Conservation (phyloP, 169 alveolate genomes). For the Plasmodium adleri region DNA sequence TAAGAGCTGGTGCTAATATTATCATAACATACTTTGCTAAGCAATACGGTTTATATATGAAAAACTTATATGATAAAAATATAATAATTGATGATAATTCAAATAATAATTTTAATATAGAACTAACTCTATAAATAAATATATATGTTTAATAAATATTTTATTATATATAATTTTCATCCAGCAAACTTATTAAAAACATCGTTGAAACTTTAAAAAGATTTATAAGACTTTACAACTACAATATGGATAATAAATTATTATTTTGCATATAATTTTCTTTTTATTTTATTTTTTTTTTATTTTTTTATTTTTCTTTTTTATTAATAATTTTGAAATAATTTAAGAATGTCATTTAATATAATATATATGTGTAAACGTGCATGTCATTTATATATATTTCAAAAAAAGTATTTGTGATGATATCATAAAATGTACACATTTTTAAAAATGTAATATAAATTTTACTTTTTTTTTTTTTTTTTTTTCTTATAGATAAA, state of each 20-base stretch:
- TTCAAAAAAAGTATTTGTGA: too few species aligned
- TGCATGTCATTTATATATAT: neutral
- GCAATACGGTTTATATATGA: conserved; percentile 80
- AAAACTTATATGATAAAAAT: conserved; percentile 73
- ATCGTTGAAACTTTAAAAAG: too few species aligned
- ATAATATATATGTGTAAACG: neutral
- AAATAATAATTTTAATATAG: conserved; percentile 56
- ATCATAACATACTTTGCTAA: conserved; percentile 89
- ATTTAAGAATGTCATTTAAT: too few species aligned
- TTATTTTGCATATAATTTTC: too few species aligned
- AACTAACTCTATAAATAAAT: conserved; percentile 22
- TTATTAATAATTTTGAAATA: too few species aligned
- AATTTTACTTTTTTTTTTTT: neutral
- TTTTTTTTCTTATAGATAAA: conserved; percentile 14
- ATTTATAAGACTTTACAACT: too few species aligned
- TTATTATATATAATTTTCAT: too few species aligned
- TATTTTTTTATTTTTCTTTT: too few species aligned
- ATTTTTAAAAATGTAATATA: neutral
- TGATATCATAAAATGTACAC: neutral
- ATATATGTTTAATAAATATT: too few species aligned
- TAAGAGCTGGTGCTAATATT: conserved; percentile 92
- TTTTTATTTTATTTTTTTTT: too few species aligned
- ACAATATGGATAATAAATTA: too few species aligned
- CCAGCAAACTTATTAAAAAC: too few species aligned
- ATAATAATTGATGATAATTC: conserved; percentile 39